Evolutionary conservation across 2,329 filamentous ascomycete species (phyloP), one percentile per base, ranked within the genome.

Genomic region (Elsinoe perseae): DNA sequence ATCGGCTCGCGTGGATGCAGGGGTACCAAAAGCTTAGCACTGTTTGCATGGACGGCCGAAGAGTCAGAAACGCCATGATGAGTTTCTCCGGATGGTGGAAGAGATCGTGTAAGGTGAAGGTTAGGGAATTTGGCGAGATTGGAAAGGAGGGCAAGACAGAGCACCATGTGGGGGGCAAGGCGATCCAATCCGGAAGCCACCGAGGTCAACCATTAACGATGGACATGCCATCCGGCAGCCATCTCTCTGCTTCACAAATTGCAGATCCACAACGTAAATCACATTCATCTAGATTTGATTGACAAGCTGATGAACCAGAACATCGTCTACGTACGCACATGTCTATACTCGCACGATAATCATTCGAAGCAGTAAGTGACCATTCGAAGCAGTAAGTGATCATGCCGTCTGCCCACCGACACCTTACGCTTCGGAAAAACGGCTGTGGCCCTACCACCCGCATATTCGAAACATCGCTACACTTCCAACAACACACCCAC

Each of bases 141-240:
- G 18, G 38, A 42, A 42, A 42, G 18, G 38, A 42, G 38, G 38
- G 9, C 38, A 20, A 42, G 38, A 42, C 20, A 14, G 21, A 9
- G 18, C 38, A 27, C 40, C 40, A 43, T 43, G 40, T 43, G 40
- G 40, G 40, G 40, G 40, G 40, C 40, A 44, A 44, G 40, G 40
- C 40, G 40, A 44, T 23, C 18, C 40, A 44, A 12, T 21, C 12
- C 40, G 40, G 40, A 4, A 44, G 40, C 40, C 9, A 44, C 40
- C 40, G 40, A 44, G 40, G 20, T 25, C 20, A 23, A 25, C 23
- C 20, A 44, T 44, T 21, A 38, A 25, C 20, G 40, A 44, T 44
- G 18, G 40, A 25, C 40, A 44, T 44, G 8, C 40, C 10, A 14
- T 27, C 40, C 25, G 20, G 6, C 12, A 25, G 25, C 25, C 18